Conservation (phyloP, 2,329 filamentous ascomycete genomes). For the Fusarium sp. region DNA sequence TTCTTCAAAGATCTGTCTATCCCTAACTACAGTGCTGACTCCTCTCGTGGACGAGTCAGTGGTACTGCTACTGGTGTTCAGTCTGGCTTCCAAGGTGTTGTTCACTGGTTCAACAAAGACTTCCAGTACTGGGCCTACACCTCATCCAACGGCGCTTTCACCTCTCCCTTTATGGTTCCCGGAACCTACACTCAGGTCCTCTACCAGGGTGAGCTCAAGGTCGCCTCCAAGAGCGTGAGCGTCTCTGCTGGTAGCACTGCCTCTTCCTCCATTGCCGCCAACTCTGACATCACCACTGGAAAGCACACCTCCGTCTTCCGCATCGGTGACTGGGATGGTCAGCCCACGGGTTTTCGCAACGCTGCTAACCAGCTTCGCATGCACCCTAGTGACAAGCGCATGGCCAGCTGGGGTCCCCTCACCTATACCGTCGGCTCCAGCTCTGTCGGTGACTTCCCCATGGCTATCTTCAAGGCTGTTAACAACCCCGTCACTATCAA, state of each 20-base stretch:
- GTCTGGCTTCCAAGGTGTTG: conserved; percentile 63
- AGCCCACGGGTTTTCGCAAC: conserved; percentile 73
- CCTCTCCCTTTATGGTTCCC: conserved; percentile 73
- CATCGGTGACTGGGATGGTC: conserved; percentile 74
- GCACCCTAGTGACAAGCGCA: conserved; percentile 74
- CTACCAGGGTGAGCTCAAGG: conserved; percentile 68
- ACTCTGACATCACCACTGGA: conserved; percentile 55
- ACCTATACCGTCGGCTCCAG: conserved; percentile 72
- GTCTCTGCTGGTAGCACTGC: conserved; percentile 62
- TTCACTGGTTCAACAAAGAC: conserved; percentile 73
- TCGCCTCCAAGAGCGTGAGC: conserved; percentile 60
- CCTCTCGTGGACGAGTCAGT: conserved; percentile 67
- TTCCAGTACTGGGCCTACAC: conserved; percentile 75
- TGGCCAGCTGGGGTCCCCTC: conserved; percentile 68
- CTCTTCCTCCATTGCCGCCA: conserved; percentile 62
- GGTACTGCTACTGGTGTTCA: conserved; percentile 69
- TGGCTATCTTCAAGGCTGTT: conserved; percentile 72
- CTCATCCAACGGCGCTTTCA: conserved; percentile 65
- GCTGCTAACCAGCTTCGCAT: conserved; percentile 74
- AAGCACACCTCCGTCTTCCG: conserved; percentile 67
- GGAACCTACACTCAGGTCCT: conserved; percentile 76
- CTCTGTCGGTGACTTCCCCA: conserved; percentile 65
- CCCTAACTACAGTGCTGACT: conserved; percentile 66
- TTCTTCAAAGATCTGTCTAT: conserved; percentile 70
- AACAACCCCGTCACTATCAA: conserved; percentile 71